A percentile compares a stretch with the other conserved stretches of the same genome.
phyloP scores from a whole-genome alignment of 208 protist species.

The Trypanosoma platydactyli region DNA sequence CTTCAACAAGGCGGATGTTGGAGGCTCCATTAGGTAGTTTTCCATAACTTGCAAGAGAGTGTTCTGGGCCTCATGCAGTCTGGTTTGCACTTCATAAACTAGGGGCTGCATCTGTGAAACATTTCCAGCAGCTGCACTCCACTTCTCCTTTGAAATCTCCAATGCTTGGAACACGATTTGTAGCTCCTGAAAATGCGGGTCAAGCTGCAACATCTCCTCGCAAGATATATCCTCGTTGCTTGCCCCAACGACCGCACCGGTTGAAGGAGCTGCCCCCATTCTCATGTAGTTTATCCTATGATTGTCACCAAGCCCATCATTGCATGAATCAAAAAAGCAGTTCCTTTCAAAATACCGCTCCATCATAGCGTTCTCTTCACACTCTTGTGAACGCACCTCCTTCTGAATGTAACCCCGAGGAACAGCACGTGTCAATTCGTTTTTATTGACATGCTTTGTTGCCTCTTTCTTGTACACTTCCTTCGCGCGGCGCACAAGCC shows the following conservation, averaged over 20 bases:
- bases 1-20: neutral
- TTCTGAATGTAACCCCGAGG: neutral
- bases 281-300: neutral
- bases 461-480: conserved; percentile 2
- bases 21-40: conserved; percentile 7
- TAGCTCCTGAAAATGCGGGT: conserved; percentile 10
- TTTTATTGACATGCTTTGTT: neutral
- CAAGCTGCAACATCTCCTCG: conserved; percentile 7
- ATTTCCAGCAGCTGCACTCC: neutral
- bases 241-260: neutral
- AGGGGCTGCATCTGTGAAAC: neutral
- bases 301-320: neutral
- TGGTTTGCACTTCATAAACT: neutral
- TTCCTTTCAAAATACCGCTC: neutral
- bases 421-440: neutral
- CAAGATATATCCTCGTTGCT: neutral
- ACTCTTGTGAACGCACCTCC: neutral
- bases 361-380: neutral
- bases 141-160: conserved; percentile 14
- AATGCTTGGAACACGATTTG: conserved; percentile 3
- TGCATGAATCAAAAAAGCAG: neutral
- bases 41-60: conserved; percentile 19
- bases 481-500: conserved; percentile 22
- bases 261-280: neutral
- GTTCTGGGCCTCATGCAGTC: conserved; percentile 1